phyloP scores from a whole-genome alignment of 2,329 filamentous ascomycete genomes.

The Magnaporthiopsis incrustans region DNA sequence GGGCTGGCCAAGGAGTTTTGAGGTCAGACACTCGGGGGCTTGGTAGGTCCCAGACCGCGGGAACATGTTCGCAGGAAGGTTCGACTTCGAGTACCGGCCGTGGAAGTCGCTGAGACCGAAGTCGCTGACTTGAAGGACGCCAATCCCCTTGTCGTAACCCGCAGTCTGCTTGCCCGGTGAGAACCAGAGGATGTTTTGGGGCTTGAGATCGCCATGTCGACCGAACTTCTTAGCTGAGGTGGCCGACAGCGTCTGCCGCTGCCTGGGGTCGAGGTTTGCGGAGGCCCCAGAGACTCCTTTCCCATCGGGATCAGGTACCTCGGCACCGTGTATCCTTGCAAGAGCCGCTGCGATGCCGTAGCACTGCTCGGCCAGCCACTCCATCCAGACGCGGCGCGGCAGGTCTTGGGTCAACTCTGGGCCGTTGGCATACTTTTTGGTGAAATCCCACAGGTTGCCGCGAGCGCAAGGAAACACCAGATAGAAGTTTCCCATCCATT shows the following conservation, averaged over 20 bases:
- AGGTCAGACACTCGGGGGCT: not conserved
- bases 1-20: not conserved
- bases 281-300: not conserved
- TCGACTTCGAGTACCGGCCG: not conserved
- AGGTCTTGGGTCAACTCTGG: not conserved
- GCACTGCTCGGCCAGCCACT: constrained; percentile 14
- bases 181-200: not conserved
- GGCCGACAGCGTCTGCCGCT: not conserved
- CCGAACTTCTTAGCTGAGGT: not conserved
- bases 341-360: constrained; percentile 9
- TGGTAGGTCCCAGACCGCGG: not conserved
- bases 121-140: not conserved
- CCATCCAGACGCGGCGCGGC: not conserved
- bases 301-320: not conserved
- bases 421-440: not conserved
- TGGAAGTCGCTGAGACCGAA: not conserved
- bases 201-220: not conserved
- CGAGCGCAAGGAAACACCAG: constrained; percentile 15
- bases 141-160: not conserved
- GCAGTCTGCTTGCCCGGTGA: not conserved
- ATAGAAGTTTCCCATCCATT: constrained; percentile 9
- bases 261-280: not conserved
- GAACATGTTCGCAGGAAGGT: not conserved
- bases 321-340: not conserved
- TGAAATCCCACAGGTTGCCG: constrained; percentile 8